These are phyloP conservation scores for Sporothrix humicola DNA, from an alignment of 2,329 filamentous ascomycete genomes.

Conservation along the genomic window DNA sequence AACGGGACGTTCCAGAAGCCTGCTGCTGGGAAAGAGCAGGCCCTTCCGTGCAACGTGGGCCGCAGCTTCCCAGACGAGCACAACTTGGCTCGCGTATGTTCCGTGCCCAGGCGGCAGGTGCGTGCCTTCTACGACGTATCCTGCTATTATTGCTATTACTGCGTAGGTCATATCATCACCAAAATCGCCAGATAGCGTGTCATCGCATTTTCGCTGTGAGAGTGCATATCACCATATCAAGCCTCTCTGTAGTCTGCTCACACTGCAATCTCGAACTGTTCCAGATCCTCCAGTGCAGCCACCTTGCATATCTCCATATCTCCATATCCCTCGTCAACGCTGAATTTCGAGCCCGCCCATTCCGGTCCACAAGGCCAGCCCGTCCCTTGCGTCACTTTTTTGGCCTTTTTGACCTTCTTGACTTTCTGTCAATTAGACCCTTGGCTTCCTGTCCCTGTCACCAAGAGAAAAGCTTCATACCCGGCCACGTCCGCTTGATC, in stretches of 20 bases:
- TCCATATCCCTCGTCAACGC: conserved; percentile 17
- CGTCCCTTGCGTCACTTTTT: conserved; percentile 15
- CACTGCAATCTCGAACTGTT: conserved; percentile 20
- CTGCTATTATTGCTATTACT: neutral
- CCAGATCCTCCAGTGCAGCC: neutral
- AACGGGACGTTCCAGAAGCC: conserved; percentile 22
- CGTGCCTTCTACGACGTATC: neutral
- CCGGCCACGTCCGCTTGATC: conserved; percentile 15
- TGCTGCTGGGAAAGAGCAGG: conserved; percentile 19
- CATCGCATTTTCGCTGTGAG: neutral
- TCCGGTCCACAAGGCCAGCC: conserved; percentile 19
- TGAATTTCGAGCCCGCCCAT: neutral
- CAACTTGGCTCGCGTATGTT: conserved; percentile 3
- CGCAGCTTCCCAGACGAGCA: conserved; percentile 23
- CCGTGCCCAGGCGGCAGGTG: conserved; percentile 18
- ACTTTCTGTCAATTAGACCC: neutral
- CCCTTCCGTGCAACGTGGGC: conserved; percentile 24
- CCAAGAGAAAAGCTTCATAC: neutral
- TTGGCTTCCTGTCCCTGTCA: conserved; percentile 1
- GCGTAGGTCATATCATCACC: neutral
- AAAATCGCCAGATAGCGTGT: neutral
- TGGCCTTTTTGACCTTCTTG: neutral
- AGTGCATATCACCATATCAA: conserved; percentile 22
- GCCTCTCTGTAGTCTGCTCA: neutral
- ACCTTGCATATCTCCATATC: conserved; percentile 15